These are phyloP conservation scores for Capronia coronata DNA, from an alignment of 2,329 filamentous ascomycete genomes.

Conservation along the genomic window DNA sequence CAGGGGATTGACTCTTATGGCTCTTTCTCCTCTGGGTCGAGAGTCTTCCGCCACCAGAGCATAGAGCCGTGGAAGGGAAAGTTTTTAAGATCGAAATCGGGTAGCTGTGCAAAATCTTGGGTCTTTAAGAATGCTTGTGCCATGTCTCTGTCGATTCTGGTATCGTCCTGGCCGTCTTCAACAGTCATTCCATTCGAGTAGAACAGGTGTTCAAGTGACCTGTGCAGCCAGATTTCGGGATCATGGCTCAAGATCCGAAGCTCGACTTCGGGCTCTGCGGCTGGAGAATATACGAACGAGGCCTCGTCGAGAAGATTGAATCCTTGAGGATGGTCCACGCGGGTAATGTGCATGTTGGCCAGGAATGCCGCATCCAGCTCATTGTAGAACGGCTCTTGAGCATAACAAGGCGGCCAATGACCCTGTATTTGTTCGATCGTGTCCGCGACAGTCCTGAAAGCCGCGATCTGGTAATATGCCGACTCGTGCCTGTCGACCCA, in stretches of 20 bases:
- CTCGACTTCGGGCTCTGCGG: conserved; percentile 37
- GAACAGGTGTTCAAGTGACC: conserved; percentile 7
- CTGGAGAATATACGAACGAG: conserved; percentile 57
- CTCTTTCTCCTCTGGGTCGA: neutral
- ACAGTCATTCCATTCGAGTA: neutral
- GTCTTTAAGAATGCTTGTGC: neutral
- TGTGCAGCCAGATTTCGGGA: conserved; percentile 19
- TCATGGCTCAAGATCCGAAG: conserved; percentile 9
- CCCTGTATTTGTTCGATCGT: conserved; percentile 11
- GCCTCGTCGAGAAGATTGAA: conserved; percentile 45
- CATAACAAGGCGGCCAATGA: conserved; percentile 37
- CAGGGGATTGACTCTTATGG: neutral
- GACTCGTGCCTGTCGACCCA: conserved; percentile 18
- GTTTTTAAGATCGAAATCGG: conserved; percentile 13
- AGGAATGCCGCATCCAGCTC: conserved; percentile 37
- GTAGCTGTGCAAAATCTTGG: conserved; percentile 6
- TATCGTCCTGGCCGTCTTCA: neutral
- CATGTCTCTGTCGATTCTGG: neutral
- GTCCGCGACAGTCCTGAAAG: conserved; percentile 13
- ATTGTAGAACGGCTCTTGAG: conserved; percentile 51
- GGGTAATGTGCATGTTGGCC: conserved; percentile 32
- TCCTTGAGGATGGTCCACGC: conserved; percentile 45
- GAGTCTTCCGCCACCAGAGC: conserved; percentile 14
- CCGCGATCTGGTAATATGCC: conserved; percentile 21
- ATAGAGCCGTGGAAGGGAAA: conserved; percentile 17